Evolutionary conservation across 306 rosid genomes (phyloP).

Genomic region (Abrus precatorius): DNA sequence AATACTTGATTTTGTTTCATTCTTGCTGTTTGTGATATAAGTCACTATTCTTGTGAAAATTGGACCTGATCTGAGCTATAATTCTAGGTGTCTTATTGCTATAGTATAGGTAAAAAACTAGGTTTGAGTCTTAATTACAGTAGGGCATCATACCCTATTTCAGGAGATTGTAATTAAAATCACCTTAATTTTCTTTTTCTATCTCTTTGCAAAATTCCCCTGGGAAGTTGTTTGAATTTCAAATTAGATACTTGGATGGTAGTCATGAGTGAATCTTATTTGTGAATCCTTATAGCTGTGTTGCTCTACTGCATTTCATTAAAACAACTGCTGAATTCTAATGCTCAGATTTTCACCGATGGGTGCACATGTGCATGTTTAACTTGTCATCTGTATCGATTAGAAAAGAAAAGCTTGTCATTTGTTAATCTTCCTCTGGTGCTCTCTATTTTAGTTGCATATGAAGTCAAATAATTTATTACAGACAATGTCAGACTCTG

Average conservation of each 20-base stretch:
- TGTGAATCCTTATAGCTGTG: background rate
- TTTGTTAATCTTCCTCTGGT: background rate
- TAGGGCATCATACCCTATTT: too few relatives aligned
- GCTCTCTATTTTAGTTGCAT: background rate
- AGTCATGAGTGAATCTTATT: background rate
- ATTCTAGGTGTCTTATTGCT: constrained; percentile 20
- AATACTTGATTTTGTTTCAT: constrained; percentile 34
- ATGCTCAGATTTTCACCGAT: constrained; percentile 24
- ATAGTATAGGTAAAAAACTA: constrained; percentile 12
- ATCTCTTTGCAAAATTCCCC: background rate
- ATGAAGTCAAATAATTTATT: constrained; percentile 11
- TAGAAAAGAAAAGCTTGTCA: too few relatives aligned
- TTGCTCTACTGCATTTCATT: constrained; percentile 11
- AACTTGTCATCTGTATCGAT: background rate
- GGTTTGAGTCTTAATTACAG: background rate
- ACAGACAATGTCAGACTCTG: constrained; percentile 6
- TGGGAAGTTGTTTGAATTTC: constrained; percentile 22
- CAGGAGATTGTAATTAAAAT: constrained; percentile 10
- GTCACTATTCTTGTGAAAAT: constrained; percentile 16
- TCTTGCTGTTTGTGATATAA: constrained; percentile 27
- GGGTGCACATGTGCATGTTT: constrained; percentile 21
- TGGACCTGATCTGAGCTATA: constrained; percentile 1
- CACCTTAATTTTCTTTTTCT: background rate
- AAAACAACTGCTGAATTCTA: constrained; percentile 1
- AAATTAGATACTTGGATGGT: background rate